Evolutionary conservation across 805 yeast genomes (phyloP).

Genomic region (Wickerhamiella dianesei): DNA sequence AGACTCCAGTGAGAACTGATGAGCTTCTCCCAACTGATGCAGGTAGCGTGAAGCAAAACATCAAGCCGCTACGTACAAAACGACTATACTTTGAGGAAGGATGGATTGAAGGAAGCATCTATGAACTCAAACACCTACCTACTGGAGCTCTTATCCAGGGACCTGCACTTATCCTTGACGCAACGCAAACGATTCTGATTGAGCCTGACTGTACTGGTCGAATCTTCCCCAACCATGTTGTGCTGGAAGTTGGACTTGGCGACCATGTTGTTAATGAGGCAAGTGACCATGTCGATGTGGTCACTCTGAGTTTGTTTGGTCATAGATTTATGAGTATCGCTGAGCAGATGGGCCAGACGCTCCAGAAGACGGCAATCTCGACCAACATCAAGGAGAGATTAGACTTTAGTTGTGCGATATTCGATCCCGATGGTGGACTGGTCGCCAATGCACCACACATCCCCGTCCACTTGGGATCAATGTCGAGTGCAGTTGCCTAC

Average conservation of each 20-base stretch:
- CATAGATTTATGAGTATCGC: constrained; percentile 85
- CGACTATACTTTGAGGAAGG: constrained; percentile 45
- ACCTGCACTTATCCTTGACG: constrained; percentile 68
- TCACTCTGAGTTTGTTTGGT: constrained; percentile 61
- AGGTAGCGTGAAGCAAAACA: background rate
- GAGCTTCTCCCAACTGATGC: constrained; percentile 6
- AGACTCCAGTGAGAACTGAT: background rate
- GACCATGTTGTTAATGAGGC: constrained; percentile 7
- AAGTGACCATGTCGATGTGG: constrained; percentile 42
- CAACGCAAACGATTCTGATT: constrained; percentile 66
- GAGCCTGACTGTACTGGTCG: constrained; percentile 49
- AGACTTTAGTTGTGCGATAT: constrained; percentile 75
- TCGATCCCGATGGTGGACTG: constrained; percentile 60
- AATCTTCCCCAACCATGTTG: constrained; percentile 48
- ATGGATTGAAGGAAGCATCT: constrained; percentile 40
- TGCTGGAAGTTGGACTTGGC: constrained; percentile 27
- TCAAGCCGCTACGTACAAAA: constrained; percentile 20
- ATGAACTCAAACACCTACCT: constrained; percentile 37
- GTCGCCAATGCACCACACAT: constrained; percentile 84
- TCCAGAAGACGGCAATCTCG: constrained; percentile 67
- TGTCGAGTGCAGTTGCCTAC: constrained; percentile 63
- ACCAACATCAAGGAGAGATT: constrained; percentile 74
- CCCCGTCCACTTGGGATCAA: constrained; percentile 77
- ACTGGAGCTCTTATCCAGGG: constrained; percentile 46
- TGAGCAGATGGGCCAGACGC: constrained; percentile 73